Percentiles rank a stretch among this genome's conserved stretches.
Conservation (phyloP, 2,329 filamentous ascomycete species). For the Beauveria sp. region DNA sequence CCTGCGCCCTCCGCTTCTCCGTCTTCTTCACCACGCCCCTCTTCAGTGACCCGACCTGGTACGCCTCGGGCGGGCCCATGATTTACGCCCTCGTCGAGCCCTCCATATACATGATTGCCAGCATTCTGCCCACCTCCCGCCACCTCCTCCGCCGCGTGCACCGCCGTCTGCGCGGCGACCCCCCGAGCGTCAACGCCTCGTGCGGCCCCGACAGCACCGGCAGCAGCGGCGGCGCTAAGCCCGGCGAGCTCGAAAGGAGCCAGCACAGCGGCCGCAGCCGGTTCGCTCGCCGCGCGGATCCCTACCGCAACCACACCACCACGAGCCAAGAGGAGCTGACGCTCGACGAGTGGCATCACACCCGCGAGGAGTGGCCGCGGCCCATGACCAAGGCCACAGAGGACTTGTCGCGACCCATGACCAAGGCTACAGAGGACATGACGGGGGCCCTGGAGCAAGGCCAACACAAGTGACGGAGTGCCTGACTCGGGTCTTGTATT, state of each 20-base stretch:
- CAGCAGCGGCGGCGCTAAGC: background rate
- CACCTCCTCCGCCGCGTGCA: slow-evolving; percentile 9
- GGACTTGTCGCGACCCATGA: background rate
- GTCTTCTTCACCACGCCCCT: slow-evolving; percentile 13
- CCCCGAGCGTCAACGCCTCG: background rate
- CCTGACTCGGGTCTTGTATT: no score
- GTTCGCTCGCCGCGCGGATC: background rate
- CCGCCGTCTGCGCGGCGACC: background rate
- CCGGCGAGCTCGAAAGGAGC: background rate
- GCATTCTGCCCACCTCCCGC: slow-evolving; percentile 11
- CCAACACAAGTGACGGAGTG: no score
- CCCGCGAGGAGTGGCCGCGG: background rate
- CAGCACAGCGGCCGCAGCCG: background rate
- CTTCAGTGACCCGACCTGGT: slow-evolving; percentile 13
- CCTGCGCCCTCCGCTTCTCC: slow-evolving; percentile 11
- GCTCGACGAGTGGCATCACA: slow-evolving; percentile 6
- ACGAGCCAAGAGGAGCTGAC: slow-evolving; percentile 12
- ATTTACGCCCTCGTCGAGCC: slow-evolving; percentile 14
- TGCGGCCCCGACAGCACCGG: background rate
- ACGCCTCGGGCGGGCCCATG: slow-evolving; percentile 13
- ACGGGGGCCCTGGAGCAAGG: background rate
- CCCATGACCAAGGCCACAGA: background rate
- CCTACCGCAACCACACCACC: background rate
- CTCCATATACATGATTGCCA: slow-evolving; percentile 13
- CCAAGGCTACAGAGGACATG: background rate